Conservation (phyloP, 352 stramenopile genomes). For the Salisapilia sapeloensis region DNA sequence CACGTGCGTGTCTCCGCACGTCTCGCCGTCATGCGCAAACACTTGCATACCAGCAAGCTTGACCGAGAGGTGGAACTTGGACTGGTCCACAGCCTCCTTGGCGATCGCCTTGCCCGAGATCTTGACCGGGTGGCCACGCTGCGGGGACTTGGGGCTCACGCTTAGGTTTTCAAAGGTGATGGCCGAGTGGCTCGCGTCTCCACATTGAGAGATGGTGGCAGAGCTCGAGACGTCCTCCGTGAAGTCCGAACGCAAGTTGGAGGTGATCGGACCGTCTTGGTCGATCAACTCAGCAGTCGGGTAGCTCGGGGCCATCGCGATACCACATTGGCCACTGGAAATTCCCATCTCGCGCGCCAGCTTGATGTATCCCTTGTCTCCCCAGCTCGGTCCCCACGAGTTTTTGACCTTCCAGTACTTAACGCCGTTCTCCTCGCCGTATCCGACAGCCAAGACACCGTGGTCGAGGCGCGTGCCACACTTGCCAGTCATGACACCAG, state of each 20-base stretch:
- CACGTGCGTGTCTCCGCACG: conserved; percentile 66
- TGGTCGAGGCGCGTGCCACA: conserved; percentile 93
- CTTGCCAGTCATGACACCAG: conserved; percentile 74
- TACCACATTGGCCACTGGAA: conserved; percentile 39
- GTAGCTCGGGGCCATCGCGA: conserved; percentile 62
- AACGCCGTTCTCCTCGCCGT: conserved; percentile 69
- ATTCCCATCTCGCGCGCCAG: conserved; percentile 58
- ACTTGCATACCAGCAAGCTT: conserved; percentile 54
- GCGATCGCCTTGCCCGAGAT: conserved; percentile 53
- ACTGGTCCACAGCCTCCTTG: conserved; percentile 41
- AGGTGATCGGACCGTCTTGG: conserved; percentile 4
- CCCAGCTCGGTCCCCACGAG: conserved; percentile 89
- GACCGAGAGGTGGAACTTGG: conserved; percentile 54
- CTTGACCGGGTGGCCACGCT: conserved; percentile 56
- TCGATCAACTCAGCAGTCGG: conserved; percentile 27
- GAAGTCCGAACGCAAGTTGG: conserved; percentile 45
- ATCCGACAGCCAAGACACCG: conserved; percentile 92
- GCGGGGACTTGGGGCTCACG: conserved; percentile 37
- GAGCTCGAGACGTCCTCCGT: conserved; percentile 8
- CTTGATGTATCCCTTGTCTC: conserved; percentile 87
- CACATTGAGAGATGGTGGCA: conserved; percentile 71
- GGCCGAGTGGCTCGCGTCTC: conserved; percentile 34
- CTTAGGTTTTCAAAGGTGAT: conserved; percentile 55
- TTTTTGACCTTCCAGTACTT: conserved; percentile 96
- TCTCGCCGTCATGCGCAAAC: conserved; percentile 48